Evolutionary conservation across 805 yeast species (phyloP), one percentile per base, ranked within the genome.

Genomic region (Ogataea henricii): DNA sequence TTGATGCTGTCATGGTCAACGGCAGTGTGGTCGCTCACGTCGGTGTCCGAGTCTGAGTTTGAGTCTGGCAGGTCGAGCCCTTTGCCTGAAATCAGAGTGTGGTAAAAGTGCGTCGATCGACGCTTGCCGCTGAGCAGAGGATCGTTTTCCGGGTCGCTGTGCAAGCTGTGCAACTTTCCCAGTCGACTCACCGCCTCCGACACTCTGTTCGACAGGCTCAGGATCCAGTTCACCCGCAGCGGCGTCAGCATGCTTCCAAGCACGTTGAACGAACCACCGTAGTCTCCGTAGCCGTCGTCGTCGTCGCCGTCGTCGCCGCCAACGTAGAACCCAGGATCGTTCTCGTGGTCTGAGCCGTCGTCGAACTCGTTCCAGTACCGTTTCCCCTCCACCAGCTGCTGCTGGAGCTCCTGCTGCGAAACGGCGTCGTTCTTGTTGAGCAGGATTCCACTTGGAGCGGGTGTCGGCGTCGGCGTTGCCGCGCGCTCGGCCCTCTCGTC

Each of bases 291-390:
- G 18, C 34, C 64, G 33, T 59, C 60, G 14, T 49, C 54, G 9
- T 56, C 59, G 10, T 49, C 54, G 9, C 55, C 59, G 10, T 64
- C 73, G 33, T 70, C 73, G 13, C 62, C 62, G 30, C 71, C 67
- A n/a, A 69, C 63, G 30, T 73, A 70, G 43, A 69, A 65, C 4
- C 70, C 71, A 6, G 57, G 68, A 27, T 62, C 70, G 26, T 69
- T 72, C 46, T 59, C 60, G 68, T 48, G 78, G 48, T 81, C 87
- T 0, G 83, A 80, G 0, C 77, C 78, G 56, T 82, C 72, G 56
- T 82, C 87, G 59, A 82, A 82, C 64, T 82, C 87, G 57, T 82
- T 82, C 87, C 87, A 82, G 60, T 82, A 82, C 39, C 83, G 56
- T 21, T 58, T 53, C 3, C 47, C 48, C 27, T 55, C 55, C 5